These are phyloP conservation scores for Firmiana major DNA, from an alignment of 345 rosid genomes.

Conservation along the genomic window DNA sequence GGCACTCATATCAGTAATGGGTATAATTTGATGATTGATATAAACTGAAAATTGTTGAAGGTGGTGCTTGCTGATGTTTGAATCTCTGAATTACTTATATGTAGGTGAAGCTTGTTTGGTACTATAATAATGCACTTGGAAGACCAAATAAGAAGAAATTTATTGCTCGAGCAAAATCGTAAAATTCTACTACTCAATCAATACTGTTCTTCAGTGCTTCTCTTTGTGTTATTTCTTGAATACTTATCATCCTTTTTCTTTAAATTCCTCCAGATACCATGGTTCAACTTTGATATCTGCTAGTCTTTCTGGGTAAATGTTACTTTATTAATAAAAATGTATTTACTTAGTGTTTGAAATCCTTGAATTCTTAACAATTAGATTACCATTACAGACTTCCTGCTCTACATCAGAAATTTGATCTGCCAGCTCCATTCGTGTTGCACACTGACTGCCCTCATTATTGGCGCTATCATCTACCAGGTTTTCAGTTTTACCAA, in stretches of 20 bases:
- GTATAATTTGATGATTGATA: neutral
- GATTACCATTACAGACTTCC: constrained; percentile 54
- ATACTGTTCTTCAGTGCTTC: constrained; percentile 1
- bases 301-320: constrained; percentile 86
- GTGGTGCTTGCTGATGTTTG: constrained; percentile 5
- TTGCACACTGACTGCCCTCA: constrained; percentile 96
- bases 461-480: constrained; percentile 93
- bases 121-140: constrained; percentile 76
- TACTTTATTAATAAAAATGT: neutral
- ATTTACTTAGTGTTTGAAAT: constrained; percentile 5
- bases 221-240: neutral
- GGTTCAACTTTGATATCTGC: constrained; percentile 93
- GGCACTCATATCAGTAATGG: neutral
- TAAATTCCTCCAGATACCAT: constrained; percentile 58
- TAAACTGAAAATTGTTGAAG: neutral
- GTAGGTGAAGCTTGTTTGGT: constrained; percentile 80
- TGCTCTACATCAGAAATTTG: constrained; percentile 85
- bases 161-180: constrained; percentile 68
- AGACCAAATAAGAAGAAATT: constrained; percentile 73
- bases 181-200: constrained; percentile 9
- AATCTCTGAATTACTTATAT: constrained; percentile 4
- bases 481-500: constrained; percentile 43
- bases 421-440: constrained; percentile 93
- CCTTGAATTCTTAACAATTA: constrained; percentile 1
- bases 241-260: constrained; percentile 12